Conservation (phyloP, 441 rosid species). For the Hura crepitans region DNA sequence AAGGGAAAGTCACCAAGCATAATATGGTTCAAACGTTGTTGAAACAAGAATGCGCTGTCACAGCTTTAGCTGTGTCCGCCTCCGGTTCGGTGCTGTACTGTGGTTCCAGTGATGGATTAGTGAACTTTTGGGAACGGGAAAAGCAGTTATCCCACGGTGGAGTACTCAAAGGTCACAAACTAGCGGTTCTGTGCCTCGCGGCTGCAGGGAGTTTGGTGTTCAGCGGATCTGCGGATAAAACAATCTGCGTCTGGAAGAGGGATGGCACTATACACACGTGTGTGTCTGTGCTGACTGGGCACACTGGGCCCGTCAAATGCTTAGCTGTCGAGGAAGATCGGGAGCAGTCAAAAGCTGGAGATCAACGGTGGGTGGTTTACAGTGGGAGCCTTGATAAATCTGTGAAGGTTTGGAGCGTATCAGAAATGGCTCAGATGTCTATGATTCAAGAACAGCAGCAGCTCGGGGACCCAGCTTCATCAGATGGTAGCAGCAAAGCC, state of each 20-base stretch:
- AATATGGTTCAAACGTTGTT: constrained; percentile 45
- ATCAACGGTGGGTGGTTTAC: constrained; percentile 56
- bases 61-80: constrained; percentile 54
- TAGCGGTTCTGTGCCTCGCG: constrained; percentile 74
- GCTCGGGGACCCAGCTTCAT: constrained; percentile 36
- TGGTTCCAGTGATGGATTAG: constrained; percentile 88
- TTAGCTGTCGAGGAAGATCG: constrained; percentile 57
- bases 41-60: constrained; percentile 72
- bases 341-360: constrained; percentile 36
- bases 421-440: constrained; percentile 46
- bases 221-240: constrained; percentile 90
- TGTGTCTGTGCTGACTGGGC: constrained; percentile 75
- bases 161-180: constrained; percentile 65
- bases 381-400: constrained; percentile 93
- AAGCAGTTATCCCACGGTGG: constrained; percentile 60
- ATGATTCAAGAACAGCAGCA: constrained; percentile 35
- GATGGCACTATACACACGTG: constrained; percentile 63
- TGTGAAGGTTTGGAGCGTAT: constrained; percentile 88
- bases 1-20: constrained; percentile 50
- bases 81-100: constrained; percentile 53
- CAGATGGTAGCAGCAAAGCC: constrained; percentile 48
- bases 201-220: constrained; percentile 60
- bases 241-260: constrained; percentile 74
- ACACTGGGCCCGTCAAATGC: constrained; percentile 87
- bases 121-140: constrained; percentile 76